Conservation (phyloP, 768 basidiomycete genomes). For the Chalciporus chontae region DNA sequence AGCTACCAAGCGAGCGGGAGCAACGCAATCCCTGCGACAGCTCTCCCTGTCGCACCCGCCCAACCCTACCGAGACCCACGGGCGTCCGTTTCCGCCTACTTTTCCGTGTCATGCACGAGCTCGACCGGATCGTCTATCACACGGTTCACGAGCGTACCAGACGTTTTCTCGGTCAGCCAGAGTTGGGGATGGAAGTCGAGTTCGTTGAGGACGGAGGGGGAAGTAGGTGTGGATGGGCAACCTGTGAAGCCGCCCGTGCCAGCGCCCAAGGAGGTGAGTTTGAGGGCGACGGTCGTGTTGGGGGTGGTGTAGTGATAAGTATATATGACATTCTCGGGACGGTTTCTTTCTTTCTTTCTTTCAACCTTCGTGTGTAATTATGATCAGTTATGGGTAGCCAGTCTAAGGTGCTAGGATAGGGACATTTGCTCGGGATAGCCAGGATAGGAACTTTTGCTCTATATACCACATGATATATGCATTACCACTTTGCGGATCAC, state of each 20-base stretch:
- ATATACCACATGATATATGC: no score
- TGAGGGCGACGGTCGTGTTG: constrained; percentile 76
- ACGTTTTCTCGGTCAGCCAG: constrained; percentile 79
- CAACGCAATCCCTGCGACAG: constrained; percentile 39
- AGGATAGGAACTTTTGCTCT: no score
- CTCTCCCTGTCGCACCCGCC: constrained; percentile 44
- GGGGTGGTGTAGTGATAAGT: constrained; percentile 54
- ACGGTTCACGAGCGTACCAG: constrained; percentile 81
- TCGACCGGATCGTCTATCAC: constrained; percentile 80
- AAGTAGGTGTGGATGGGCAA: constrained; percentile 34
- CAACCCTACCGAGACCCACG: constrained; percentile 80
- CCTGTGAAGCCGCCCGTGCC: constrained; percentile 30
- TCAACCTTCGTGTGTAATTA: not conserved
- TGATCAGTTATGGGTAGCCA: no score
- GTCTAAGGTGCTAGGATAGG: no score
- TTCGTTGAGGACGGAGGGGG: constrained; percentile 48
- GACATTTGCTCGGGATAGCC: no score
- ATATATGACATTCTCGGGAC: no score
- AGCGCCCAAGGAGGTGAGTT: constrained; percentile 47
- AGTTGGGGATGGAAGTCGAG: constrained; percentile 92
- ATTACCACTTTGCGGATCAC: no score
- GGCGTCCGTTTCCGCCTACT: constrained; percentile 70
- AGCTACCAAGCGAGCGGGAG: constrained; percentile 22
- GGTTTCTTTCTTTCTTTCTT: not conserved
- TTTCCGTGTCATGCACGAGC: constrained; percentile 78